These are phyloP conservation scores for Eurotiales sp. DNA, from an alignment of 2,329 filamentous ascomycete species.

Conservation along the genomic window DNA sequence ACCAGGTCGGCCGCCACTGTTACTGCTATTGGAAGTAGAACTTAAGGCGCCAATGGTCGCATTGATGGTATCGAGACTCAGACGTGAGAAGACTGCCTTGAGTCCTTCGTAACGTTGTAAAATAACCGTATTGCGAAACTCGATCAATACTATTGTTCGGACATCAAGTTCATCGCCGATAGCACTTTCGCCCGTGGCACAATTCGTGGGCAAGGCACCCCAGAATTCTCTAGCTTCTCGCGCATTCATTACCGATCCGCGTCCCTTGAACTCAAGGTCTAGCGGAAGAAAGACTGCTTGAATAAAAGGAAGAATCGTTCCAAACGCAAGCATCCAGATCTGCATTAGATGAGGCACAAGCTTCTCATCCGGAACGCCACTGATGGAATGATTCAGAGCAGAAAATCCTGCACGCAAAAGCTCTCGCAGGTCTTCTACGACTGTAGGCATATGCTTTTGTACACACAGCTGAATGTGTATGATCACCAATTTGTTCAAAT, in stretches of 20 bases:
- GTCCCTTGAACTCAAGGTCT: slow-evolving; percentile 87
- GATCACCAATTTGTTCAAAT: slow-evolving; percentile 60
- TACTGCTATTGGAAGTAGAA: slow-evolving; percentile 40
- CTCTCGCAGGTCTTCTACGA: slow-evolving; percentile 61
- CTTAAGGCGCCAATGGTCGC: slow-evolving; percentile 42
- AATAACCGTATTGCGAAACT: slow-evolving; percentile 85
- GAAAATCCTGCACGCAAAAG: slow-evolving; percentile 70
- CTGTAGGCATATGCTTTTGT: slow-evolving; percentile 55
- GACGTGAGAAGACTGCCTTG: slow-evolving; percentile 82
- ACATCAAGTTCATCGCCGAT: slow-evolving; percentile 70
- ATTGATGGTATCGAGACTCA: slow-evolving; percentile 77
- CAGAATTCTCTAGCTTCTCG: slow-evolving; percentile 87
- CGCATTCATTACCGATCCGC: slow-evolving; percentile 70
- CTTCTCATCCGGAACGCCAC: slow-evolving; percentile 74
- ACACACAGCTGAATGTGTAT: slow-evolving; percentile 62
- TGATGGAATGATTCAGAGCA: slow-evolving; percentile 78
- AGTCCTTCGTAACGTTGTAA: slow-evolving; percentile 83
- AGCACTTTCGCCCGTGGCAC: slow-evolving; percentile 34
- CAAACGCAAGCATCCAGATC: slow-evolving; percentile 91
- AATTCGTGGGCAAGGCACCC: slow-evolving; percentile 62
- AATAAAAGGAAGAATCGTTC: slow-evolving; percentile 84
- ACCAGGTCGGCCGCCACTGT: slow-evolving; percentile 57
- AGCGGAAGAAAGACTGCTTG: slow-evolving; percentile 92
- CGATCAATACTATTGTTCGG: slow-evolving; percentile 78
- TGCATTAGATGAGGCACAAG: slow-evolving; percentile 89